Conservation (phyloP, 176 grass and related monocot species). For the Oryza glaberrima region DNA sequence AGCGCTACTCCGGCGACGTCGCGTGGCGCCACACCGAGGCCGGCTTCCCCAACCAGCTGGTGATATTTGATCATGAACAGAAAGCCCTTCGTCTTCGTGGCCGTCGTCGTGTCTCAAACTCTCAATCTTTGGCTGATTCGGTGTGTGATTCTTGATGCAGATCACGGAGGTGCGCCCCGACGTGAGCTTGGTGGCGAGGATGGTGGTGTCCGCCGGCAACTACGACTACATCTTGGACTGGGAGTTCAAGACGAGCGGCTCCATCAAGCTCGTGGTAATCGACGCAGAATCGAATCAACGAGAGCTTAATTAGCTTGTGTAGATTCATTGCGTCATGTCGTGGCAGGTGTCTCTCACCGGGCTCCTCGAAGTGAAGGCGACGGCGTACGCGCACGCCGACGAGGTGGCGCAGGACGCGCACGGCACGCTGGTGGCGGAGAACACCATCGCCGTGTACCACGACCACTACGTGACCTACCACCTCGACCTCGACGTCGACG, state of each 20-base stretch:
- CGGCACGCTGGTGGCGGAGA: conserved; percentile 62
- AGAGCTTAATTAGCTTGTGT: background rate
- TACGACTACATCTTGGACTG: conserved; percentile 89
- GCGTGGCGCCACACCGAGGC: conserved; percentile 82
- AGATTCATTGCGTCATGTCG: background rate
- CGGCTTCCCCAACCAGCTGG: conserved; percentile 53
- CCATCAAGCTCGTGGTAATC: conserved; percentile 60
- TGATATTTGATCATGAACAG: conserved; percentile 15
- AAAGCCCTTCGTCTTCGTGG: background rate
- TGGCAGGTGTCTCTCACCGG: conserved; percentile 67
- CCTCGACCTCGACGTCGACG: conserved; percentile 83
- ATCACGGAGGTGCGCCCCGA: conserved; percentile 80
- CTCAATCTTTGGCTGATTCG: background rate
- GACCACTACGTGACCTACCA: conserved; percentile 86
- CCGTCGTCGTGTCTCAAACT: background rate
- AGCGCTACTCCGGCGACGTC: conserved; percentile 65
- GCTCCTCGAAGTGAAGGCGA: conserved; percentile 63
- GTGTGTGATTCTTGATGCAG: conserved; percentile 21
- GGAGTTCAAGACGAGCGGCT: conserved; percentile 87
- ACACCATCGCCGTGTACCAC: conserved; percentile 84
- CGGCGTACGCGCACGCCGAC: conserved; percentile 54
- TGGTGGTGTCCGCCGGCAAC: conserved; percentile 72
- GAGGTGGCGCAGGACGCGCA: conserved; percentile 52
- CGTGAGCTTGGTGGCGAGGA: conserved; percentile 78
- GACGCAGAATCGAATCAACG: background rate